Evolutionary conservation across 306 rosid genomes (phyloP).

Genomic region (Neltuma alba): DNA sequence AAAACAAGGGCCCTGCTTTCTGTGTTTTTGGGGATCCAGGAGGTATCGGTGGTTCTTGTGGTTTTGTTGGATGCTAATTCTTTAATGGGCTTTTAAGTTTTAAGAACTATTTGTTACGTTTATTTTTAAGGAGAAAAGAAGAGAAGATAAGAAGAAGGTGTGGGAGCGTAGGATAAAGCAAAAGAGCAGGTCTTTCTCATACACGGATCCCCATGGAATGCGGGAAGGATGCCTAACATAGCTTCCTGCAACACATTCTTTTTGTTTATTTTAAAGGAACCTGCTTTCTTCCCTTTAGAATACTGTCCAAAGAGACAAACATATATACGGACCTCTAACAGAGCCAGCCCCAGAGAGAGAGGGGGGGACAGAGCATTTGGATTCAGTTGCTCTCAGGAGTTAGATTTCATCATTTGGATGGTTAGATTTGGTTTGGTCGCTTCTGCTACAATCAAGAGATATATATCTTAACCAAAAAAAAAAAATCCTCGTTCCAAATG

Average conservation of each 20-base stretch:
- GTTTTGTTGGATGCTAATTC: neutral
- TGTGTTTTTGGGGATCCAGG: neutral
- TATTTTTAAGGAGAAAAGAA: constrained; percentile 28
- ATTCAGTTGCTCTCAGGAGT: constrained; percentile 44
- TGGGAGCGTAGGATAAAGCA: constrained; percentile 46
- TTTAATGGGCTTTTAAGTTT: constrained; percentile 19
- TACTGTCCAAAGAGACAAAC: constrained; percentile 36
- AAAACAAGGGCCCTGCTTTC: constrained; percentile 25
- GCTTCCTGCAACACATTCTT: constrained; percentile 64
- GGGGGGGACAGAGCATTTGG: constrained; percentile 34
- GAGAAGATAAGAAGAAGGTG: constrained; percentile 11
- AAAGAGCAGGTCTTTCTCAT: constrained; percentile 68
- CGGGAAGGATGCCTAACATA: constrained; percentile 51
- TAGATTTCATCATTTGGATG: constrained; percentile 41
- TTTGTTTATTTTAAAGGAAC: constrained; percentile 64
- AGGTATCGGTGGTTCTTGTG: neutral
- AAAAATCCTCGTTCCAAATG: constrained; percentile 37
- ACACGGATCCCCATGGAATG: constrained; percentile 75
- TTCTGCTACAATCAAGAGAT: constrained; percentile 42
- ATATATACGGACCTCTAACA: neutral
- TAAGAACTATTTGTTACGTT: neutral
- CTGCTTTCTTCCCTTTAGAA: constrained; percentile 46
- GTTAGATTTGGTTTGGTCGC: constrained; percentile 46
- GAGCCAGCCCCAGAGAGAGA: neutral
- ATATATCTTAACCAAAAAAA: neutral